Evolutionary conservation across 192 early-diverging fungal species (phyloP).

Genomic region (Tieghemiomyces parasiticus): DNA sequence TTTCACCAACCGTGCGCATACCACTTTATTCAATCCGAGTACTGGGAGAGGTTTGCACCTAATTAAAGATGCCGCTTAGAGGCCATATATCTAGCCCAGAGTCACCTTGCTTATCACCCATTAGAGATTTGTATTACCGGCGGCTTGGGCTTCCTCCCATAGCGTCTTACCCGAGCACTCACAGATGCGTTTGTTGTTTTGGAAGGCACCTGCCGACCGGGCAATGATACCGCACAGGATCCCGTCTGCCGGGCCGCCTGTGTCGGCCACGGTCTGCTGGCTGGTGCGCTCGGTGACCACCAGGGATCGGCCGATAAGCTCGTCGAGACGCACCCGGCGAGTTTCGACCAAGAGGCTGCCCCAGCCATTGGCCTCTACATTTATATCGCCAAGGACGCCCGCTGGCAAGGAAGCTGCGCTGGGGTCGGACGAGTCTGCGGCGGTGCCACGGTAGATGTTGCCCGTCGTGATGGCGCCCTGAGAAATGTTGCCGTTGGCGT

Average conservation of each 20-base stretch:
- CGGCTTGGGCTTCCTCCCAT: constrained; percentile 62
- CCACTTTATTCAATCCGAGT: no score
- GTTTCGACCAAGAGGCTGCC: constrained; percentile 62
- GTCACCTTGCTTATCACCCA: no score
- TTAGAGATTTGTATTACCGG: no score
- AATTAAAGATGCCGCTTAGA: no score
- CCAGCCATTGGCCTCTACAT: constrained; percentile 47
- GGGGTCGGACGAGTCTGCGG: constrained; percentile 27
- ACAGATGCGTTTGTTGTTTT: constrained; percentile 80
- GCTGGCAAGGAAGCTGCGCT: constrained; percentile 34
- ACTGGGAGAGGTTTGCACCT: no score
- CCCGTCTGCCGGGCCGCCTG: constrained; percentile 9
- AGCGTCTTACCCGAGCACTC: constrained; percentile 72
- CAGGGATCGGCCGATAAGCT: constrained; percentile 78
- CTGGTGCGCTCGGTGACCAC: constrained; percentile 34
- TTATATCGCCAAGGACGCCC: constrained; percentile 52
- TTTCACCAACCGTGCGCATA: no score
- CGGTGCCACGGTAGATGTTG: constrained; percentile 21
- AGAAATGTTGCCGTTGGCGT: constrained; percentile 68
- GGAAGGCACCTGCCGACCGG: constrained; percentile 76
- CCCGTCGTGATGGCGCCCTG: constrained; percentile 37
- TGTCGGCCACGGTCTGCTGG: not conserved
- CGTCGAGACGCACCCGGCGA: constrained; percentile 65
- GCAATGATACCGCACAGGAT: constrained; percentile 72
- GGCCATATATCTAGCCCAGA: no score